Evolutionary conservation across 768 basidiomycete genomes (phyloP).

Genomic region (Leccinum subgranulosum): DNA sequence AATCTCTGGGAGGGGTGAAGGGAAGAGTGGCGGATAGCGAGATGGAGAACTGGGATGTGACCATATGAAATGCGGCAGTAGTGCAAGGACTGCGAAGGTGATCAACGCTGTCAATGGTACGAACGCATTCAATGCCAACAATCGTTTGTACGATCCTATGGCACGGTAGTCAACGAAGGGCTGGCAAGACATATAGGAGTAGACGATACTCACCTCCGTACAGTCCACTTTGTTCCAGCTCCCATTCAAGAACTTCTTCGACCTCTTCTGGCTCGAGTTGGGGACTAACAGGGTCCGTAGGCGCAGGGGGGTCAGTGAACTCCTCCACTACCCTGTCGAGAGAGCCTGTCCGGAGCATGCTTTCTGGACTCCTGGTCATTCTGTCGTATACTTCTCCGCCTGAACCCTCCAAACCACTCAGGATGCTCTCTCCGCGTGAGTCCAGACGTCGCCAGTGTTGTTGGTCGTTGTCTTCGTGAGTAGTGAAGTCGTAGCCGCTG

Average conservation of each 20-base stretch:
- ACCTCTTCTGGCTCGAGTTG: slow-evolving; percentile 32
- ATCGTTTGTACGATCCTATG: slow-evolving; percentile 59
- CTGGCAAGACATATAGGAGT: neutral
- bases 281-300: slow-evolving; percentile 10
- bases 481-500: slow-evolving; percentile 21
- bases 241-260: slow-evolving; percentile 44
- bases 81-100: slow-evolving; percentile 47
- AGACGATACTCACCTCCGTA: slow-evolving; percentile 41
- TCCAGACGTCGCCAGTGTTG: slow-evolving; percentile 32
- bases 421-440: slow-evolving; percentile 31
- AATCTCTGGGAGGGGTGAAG: slow-evolving; percentile 64
- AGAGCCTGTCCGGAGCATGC: slow-evolving; percentile 25
- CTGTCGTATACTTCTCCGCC: slow-evolving; percentile 24
- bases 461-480: slow-evolving; percentile 19
- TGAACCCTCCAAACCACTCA: slow-evolving; percentile 28
- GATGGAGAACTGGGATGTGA: slow-evolving; percentile 34
- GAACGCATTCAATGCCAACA: slow-evolving; percentile 55
- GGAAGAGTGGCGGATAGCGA: slow-evolving; percentile 48
- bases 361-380: slow-evolving; percentile 34
- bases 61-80: slow-evolving; percentile 50
- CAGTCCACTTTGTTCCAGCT: slow-evolving; percentile 46
- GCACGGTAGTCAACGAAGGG: slow-evolving; percentile 2
- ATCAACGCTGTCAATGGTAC: slow-evolving; percentile 55
- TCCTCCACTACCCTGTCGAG: slow-evolving; percentile 41
- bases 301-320: slow-evolving; percentile 11